Evolutionary conservation across 2,329 filamentous ascomycete species (phyloP).

Genomic region (Arthrobotrys iridis): DNA sequence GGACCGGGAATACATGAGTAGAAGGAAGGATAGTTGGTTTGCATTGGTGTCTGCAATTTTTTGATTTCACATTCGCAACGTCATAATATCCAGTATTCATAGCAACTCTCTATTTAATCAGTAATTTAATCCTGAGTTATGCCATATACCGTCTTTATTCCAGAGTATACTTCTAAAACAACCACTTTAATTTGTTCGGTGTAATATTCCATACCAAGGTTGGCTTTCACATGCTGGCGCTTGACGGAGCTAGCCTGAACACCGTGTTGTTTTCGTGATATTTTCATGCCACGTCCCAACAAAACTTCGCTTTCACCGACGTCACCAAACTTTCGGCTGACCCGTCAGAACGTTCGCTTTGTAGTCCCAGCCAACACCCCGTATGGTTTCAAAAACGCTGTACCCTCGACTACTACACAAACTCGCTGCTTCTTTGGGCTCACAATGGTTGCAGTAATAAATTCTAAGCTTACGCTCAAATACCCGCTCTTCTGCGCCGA

Average conservation of each 20-base stretch:
- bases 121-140: too few relatives aligned
- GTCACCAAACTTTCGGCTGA: conserved; percentile 32
- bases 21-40: too few relatives aligned
- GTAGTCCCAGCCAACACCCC: neutral
- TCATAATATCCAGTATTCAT: too few relatives aligned
- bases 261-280: conserved; percentile 42
- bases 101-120: too few relatives aligned
- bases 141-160: too few relatives aligned
- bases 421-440: neutral
- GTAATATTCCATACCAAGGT: too few relatives aligned
- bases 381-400: neutral
- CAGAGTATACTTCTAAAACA: too few relatives aligned
- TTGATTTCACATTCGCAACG: too few relatives aligned
- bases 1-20: too few relatives aligned
- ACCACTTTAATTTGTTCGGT: too few relatives aligned
- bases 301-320: conserved; percentile 38
- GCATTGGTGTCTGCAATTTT: too few relatives aligned
- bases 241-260: neutral
- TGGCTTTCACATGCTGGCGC: conserved; percentile 3
- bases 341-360: conserved; percentile 13
- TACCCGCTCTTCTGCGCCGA: conserved; percentile 58
- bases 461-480: conserved; percentile 58
- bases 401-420: neutral
- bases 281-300: conserved; percentile 24
- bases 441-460: conserved; percentile 56